Base-by-base conservation (phyloP, 1,284 basidiomycete species). In the Heliocybe sulcata region DNA sequence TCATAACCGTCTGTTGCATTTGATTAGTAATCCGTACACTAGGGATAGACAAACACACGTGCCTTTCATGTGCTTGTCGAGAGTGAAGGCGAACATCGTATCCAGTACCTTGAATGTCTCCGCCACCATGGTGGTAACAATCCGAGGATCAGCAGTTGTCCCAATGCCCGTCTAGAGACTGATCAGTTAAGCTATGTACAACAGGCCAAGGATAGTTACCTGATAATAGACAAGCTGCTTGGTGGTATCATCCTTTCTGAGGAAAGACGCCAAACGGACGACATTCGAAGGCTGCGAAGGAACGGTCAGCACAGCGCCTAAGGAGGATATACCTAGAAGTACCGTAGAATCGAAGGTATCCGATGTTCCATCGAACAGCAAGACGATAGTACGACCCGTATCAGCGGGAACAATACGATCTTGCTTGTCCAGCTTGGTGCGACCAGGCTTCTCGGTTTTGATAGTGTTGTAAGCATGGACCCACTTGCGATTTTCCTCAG, bases 1-100 rank as follows among this genome's bases (percentile, higher is more conserved):
- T 61, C 58, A 57, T 75, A 75, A 22, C 68, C 72, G 56, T 70
- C 72, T 61, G 61, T 58, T 19, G n/a, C 49, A 51, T 26, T 26
- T 25, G 27, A 12, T 51, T 9, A 51, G 49, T n/a, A 31, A 6
- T 10, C 9, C 20, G 27, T 26, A 31, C 16, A 26, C 10, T 11
- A 47, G 11, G 19, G 23, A 47, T 9, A 9, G 45, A 20, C n/a
- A 19, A 47, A n/a, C 20, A 16, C 16, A 47, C 23, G 9, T 47
- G 20, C 45, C 10, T 47, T 25, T 47, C 19, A 47, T 47, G 19
- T 47, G 45, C 9, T 19, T 47, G n/a, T 47, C 45, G 45, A 47
- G 45, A 19, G 45, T 47, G 45, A 47, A 47, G n/a, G 45, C 45
- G 45, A 47, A 47, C 45, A 47, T 47, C 45, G n/a, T 19, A 20